phyloP scores from a whole-genome alignment of 495 filamentous ascomycete species.

The Platismatia glauca region DNA sequence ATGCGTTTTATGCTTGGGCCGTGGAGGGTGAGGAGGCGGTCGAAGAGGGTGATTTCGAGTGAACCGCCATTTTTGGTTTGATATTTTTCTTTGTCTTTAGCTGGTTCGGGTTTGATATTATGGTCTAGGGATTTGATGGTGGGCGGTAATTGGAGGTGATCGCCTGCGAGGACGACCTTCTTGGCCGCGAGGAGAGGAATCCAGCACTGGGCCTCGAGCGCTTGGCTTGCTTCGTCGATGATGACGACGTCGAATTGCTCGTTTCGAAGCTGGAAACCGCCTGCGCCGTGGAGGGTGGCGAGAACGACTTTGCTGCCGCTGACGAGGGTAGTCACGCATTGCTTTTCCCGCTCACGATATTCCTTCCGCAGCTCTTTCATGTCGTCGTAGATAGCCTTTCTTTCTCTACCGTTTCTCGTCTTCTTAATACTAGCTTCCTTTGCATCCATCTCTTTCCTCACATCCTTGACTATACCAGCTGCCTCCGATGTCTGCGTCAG shows the following conservation, averaged over 20 bases:
- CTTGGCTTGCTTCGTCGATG: constrained; percentile 93
- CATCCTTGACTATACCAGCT: constrained; percentile 80
- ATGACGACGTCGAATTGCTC: constrained; percentile 89
- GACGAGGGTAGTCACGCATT: constrained; percentile 69
- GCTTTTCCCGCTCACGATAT: constrained; percentile 73
- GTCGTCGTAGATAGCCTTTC: constrained; percentile 73
- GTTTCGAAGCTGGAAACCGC: constrained; percentile 69
- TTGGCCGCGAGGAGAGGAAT: constrained; percentile 73
- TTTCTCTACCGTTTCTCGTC: constrained; percentile 69
- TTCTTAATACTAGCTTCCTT: constrained; percentile 86
- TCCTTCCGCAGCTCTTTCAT: constrained; percentile 80
- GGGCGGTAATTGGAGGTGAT: constrained; percentile 89
- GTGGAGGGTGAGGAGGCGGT: constrained; percentile 73
- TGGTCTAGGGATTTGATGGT: constrained; percentile 67
- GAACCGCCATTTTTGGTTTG: constrained; percentile 38
- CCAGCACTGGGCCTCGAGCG: constrained; percentile 96
- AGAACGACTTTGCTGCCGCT: constrained; percentile 75
- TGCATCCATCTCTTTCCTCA: constrained; percentile 84
- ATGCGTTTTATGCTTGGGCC: constrained; percentile 80
- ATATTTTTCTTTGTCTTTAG: background rate
- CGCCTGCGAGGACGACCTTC: constrained; percentile 86
- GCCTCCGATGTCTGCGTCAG: constrained; percentile 89
- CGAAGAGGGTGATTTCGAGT: constrained; percentile 84
- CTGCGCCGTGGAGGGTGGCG: constrained; percentile 86
- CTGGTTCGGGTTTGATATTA: constrained; percentile 12